Base-by-base conservation (phyloP, 495 filamentous ascomycete species). In the Lophiotrema nucula region DNA sequence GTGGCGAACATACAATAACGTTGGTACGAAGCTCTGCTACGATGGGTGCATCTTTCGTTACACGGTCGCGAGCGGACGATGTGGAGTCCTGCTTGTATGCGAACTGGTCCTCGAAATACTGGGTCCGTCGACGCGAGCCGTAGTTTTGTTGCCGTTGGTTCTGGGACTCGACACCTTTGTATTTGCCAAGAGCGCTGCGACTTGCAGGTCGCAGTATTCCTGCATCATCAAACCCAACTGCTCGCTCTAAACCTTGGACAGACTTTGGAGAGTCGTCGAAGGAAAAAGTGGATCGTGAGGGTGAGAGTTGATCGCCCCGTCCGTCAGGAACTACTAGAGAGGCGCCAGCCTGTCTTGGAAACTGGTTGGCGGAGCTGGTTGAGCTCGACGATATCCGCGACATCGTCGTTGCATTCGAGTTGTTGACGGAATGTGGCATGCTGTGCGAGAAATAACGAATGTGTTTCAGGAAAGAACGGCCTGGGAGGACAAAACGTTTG, bases 1-100 rank as follows among this genome's bases (percentile, higher is more conserved):
- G 19, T 11, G 8, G 39, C 6, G 11, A 6, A 74, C 85, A 63
- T 76, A 92, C 90, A 68, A 85, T 88, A 31, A 83, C 81, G 68
- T 93, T 96, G n/a, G 89, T 89, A 66, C 83, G 85, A 26, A 97
- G 70, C 68, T 96, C 90, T 31, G 85, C 88, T 52, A 88, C 78
- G 50, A 96, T 80, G 48, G 87, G 76, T 16, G 88, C 84, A 57
- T 91, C 81, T 56, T 80, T 82, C 15, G 72, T 69, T 19, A 89
- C 72, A 25, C 81, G 77, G 41, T 87, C 81, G 53, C 75, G 76
- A 10, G 81, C 78, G 10, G 80, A 75, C n/a, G 73, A 62, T 19
- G 56, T 59, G 25, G 51, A 65, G 51, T 68, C 65, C 2, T 81
- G 79, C 54, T 82, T 79, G 45, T 77, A 67, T 6, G 74, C 73